Evolutionary conservation across 371 early-diverging fungal species (phyloP).

Genomic region (Syncephalis plumigaleata): DNA sequence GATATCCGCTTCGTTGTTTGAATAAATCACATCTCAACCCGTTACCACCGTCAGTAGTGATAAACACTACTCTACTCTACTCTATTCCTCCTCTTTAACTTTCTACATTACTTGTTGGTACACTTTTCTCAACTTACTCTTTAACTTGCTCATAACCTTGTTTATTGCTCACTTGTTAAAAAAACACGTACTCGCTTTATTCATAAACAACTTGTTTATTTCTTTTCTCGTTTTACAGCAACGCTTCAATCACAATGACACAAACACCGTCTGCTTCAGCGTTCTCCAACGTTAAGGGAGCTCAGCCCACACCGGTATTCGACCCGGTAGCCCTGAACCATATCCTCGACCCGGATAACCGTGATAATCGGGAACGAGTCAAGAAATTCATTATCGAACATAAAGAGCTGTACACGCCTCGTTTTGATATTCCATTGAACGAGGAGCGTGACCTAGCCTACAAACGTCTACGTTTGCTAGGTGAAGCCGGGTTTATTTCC

Average conservation of each 20-base stretch:
- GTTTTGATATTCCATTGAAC: constrained; percentile 29
- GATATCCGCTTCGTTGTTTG: too few species aligned
- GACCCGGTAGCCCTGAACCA: constrained; percentile 6
- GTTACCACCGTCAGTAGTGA: too few species aligned
- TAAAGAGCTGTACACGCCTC: constrained; percentile 29
- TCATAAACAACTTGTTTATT: too few species aligned
- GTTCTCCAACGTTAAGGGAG: background rate
- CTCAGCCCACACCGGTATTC: constrained; percentile 1
- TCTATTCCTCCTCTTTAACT: too few species aligned
- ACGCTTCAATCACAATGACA: background rate
- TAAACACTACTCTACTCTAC: too few species aligned
- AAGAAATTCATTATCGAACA: constrained; percentile 16
- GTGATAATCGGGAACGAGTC: constrained; percentile 19
- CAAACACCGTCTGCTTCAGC: constrained; percentile 1
- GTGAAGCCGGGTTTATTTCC: constrained; percentile 34
- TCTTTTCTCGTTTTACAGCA: background rate
- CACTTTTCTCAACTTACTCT: too few species aligned
- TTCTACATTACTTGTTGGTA: too few species aligned
- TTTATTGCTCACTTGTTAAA: too few species aligned
- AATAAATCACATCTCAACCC: too few species aligned
- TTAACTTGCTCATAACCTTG: too few species aligned
- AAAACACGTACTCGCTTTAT: too few species aligned
- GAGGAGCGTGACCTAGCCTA: constrained; percentile 45
- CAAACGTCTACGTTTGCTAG: constrained; percentile 35
- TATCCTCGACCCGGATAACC: constrained; percentile 31